phyloP scores from a whole-genome alignment of 768 basidiomycete genomes.

The Trametes coccinea region DNA sequence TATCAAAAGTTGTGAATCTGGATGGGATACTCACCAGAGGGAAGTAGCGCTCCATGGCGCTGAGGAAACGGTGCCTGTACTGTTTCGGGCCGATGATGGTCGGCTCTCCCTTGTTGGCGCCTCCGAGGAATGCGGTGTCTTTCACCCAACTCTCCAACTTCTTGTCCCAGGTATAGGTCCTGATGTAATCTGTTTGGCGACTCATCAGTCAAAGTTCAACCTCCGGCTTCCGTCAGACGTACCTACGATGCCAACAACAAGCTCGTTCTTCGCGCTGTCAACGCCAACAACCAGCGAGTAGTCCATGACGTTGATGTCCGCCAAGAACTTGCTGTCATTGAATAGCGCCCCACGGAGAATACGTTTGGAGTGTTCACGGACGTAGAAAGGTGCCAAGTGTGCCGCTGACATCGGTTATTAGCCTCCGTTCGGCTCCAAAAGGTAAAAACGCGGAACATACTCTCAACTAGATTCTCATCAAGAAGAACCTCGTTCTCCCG shows the following conservation, averaged over 20 bases:
- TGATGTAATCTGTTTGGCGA: constrained; percentile 77
- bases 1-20: neutral
- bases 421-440: neutral
- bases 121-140: constrained; percentile 88
- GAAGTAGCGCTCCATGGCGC: constrained; percentile 90
- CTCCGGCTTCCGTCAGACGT: constrained; percentile 36
- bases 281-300: constrained; percentile 96
- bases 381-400: constrained; percentile 85
- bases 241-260: constrained; percentile 98
- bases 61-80: constrained; percentile 84
- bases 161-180: constrained; percentile 98
- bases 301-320: constrained; percentile 95
- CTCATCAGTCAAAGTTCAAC: neutral
- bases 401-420: constrained; percentile 52
- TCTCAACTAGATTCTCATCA: constrained; percentile 94
- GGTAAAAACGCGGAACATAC: constrained; percentile 39
- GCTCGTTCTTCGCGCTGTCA: constrained; percentile 83
- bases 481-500: constrained; percentile 91
- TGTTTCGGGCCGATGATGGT: constrained; percentile 97
- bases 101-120: constrained; percentile 81
- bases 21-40: constrained; percentile 58
- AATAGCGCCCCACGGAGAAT: constrained; percentile 87
- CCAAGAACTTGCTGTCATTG: constrained; percentile 95
- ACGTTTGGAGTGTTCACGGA: constrained; percentile 95
- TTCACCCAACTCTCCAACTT: constrained; percentile 98